These are phyloP conservation scores for Fusarium agapanthi DNA, from an alignment of 2,329 filamentous ascomycete genomes.

Conservation along the genomic window DNA sequence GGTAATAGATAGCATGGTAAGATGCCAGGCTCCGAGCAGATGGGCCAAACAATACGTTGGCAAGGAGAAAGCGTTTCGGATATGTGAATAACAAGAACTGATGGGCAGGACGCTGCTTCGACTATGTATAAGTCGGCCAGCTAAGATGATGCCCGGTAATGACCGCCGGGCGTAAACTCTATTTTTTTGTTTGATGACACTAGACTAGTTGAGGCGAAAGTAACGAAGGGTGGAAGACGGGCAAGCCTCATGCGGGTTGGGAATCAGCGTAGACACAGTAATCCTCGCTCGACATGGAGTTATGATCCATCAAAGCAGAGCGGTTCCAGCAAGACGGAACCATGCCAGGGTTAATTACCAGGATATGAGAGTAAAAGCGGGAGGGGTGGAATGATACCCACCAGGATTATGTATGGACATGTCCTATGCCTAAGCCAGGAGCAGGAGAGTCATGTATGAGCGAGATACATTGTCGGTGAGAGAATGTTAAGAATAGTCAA, in stretches of 20 bases:
- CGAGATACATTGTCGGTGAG: background rate
- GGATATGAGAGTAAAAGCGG: slow-evolving; percentile 20
- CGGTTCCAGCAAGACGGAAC: slow-evolving; percentile 37
- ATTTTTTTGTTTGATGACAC: slow-evolving; percentile 35
- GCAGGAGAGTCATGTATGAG: slow-evolving; percentile 5
- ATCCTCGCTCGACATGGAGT: slow-evolving; percentile 31
- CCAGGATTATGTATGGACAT: slow-evolving; percentile 29
- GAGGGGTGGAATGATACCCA: slow-evolving; percentile 28
- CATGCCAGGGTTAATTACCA: slow-evolving; percentile 29
- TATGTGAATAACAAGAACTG: background rate
- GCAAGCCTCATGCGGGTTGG: slow-evolving; percentile 32
- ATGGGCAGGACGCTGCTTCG: slow-evolving; percentile 10
- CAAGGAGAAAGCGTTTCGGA: background rate
- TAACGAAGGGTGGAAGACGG: slow-evolving; percentile 41
- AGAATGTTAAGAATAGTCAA: background rate
- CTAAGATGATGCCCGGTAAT: slow-evolving; percentile 12
- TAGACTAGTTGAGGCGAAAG: slow-evolving; percentile 45
- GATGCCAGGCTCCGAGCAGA: background rate
- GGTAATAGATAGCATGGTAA: slow-evolving; percentile 38
- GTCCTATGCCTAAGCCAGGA: background rate
- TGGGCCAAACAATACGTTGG: slow-evolving; percentile 1
- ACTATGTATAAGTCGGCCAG: slow-evolving; percentile 32
- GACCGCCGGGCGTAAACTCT: slow-evolving; percentile 13
- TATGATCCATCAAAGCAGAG: slow-evolving; percentile 23
- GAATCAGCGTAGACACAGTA: slow-evolving; percentile 19